Conservation (phyloP, 441 rosid genomes). For the Adansonia grandidieri region DNA sequence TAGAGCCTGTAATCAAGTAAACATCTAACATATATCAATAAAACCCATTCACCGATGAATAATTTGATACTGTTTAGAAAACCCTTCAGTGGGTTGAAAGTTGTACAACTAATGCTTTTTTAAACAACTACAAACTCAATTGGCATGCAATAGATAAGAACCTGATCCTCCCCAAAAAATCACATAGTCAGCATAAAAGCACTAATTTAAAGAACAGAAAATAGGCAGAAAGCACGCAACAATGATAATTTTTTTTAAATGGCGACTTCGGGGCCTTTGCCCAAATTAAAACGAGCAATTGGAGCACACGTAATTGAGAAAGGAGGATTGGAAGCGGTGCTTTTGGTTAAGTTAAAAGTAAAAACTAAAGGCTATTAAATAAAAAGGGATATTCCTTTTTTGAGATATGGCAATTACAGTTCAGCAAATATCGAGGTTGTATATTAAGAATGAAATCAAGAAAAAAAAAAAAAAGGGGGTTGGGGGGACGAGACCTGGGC, state of each 20-base stretch:
- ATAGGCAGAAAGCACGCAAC: not conserved
- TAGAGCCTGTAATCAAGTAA: slow-evolving; percentile 55
- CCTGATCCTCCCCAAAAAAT: not conserved
- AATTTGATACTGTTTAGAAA: not conserved
- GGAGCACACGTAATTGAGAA: not conserved
- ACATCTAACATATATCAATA: not conserved
- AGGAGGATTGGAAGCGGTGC: not conserved
- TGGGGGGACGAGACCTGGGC: slow-evolving; percentile 58
- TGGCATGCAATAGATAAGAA: not conserved
- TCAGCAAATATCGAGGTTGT: not conserved
- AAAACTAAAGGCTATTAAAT: no score
- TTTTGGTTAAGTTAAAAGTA: no score
- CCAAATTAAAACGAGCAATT: not conserved
- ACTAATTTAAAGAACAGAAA: not conserved
- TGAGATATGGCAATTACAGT: not conserved
- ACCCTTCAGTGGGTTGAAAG: not conserved
- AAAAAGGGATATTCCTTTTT: not conserved
- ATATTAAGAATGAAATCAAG: no score
- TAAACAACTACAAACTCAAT: not conserved
- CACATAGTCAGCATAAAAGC: not conserved
- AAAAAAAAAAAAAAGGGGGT: not conserved
- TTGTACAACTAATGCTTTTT: not conserved
- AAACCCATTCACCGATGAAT: not conserved
- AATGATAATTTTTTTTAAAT: no score
- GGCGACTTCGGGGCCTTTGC: no score